These are phyloP conservation scores for Pestalotiopsis sp. DNA, from an alignment of 2,329 filamentous ascomycete genomes.

Conservation along the genomic window DNA sequence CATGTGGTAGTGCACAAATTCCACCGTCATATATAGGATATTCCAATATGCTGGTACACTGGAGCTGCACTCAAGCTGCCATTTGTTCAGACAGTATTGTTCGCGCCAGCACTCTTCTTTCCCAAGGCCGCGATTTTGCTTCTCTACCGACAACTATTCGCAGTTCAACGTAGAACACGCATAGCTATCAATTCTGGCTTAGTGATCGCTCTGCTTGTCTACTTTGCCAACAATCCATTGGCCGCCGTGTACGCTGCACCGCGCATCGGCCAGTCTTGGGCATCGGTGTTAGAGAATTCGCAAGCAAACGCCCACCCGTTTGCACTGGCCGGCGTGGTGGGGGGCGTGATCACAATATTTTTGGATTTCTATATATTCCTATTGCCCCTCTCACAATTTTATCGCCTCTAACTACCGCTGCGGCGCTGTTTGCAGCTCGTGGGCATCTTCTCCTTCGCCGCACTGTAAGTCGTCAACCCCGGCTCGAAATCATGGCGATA, in stretches of 20 bases:
- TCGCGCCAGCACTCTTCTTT: slow-evolving; percentile 17
- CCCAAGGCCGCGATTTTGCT: slow-evolving; percentile 19
- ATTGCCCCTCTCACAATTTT: slow-evolving; percentile 10
- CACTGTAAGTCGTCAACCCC: slow-evolving; percentile 11
- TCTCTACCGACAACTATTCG: slow-evolving; percentile 19
- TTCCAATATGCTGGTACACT: background rate
- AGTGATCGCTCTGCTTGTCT: slow-evolving; percentile 14
- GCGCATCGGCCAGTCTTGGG: slow-evolving; percentile 11
- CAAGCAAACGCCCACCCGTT: background rate
- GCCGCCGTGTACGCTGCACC: slow-evolving; percentile 12
- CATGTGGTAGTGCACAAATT: background rate
- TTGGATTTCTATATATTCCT: background rate
- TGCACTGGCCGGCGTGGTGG: background rate
- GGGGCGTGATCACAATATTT: background rate
- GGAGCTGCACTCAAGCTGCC: slow-evolving; percentile 2
- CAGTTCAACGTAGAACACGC: slow-evolving; percentile 8
- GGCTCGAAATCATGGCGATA: background rate
- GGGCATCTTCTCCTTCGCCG: slow-evolving; percentile 16
- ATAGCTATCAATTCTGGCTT: slow-evolving; percentile 16
- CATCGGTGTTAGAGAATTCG: background rate
- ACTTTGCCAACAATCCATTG: slow-evolving; percentile 11
- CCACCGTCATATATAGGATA: background rate
- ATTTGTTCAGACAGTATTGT: slow-evolving; percentile 15
- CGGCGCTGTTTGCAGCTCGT: slow-evolving; percentile 13
- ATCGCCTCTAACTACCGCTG: slow-evolving; percentile 12